Percentiles rank a stretch among this genome's conserved stretches.
phyloP scores from a whole-genome alignment of 768 basidiomycete species.

The Hypholoma fasciculare region DNA sequence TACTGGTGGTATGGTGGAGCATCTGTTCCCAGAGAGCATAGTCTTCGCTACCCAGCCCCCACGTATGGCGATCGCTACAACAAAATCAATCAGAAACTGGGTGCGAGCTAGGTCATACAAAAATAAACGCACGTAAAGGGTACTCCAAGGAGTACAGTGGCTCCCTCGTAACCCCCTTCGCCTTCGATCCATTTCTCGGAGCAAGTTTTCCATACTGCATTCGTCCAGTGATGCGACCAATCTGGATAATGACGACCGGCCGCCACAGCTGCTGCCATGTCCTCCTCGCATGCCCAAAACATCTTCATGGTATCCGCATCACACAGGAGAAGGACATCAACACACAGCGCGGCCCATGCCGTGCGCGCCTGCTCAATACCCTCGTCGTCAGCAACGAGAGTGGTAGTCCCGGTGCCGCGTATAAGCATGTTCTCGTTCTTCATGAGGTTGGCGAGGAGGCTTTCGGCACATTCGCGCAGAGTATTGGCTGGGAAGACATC shows the following conservation, averaged over 20 bases:
- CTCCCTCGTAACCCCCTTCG: slow-evolving; percentile 54
- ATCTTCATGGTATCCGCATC: slow-evolving; percentile 44
- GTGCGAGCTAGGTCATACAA: not conserved
- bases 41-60: slow-evolving; percentile 57
- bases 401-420: slow-evolving; percentile 20
- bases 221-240: slow-evolving; percentile 44
- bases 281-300: slow-evolving; percentile 51
- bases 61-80: slow-evolving; percentile 39
- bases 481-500: slow-evolving; percentile 39
- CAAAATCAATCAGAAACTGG: not conserved
- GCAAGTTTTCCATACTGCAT: slow-evolving; percentile 57
- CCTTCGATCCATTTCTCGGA: slow-evolving; percentile 55
- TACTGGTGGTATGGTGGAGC: slow-evolving; percentile 48
- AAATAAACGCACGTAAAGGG: slow-evolving; percentile 58
- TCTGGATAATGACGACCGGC: not conserved
- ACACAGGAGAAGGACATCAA: slow-evolving; percentile 51
- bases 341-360: slow-evolving; percentile 62
- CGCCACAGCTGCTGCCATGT: slow-evolving; percentile 30
- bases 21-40: slow-evolving; percentile 60
- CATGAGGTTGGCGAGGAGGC: slow-evolving; percentile 49
- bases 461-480: slow-evolving; percentile 40
- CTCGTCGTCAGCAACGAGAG: slow-evolving; percentile 7
- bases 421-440: slow-evolving; percentile 46
- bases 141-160: slow-evolving; percentile 51
- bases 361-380: slow-evolving; percentile 40